phyloP scores from a whole-genome alignment of 208 protist genomes.

The Leishmania martiniquensis region DNA sequence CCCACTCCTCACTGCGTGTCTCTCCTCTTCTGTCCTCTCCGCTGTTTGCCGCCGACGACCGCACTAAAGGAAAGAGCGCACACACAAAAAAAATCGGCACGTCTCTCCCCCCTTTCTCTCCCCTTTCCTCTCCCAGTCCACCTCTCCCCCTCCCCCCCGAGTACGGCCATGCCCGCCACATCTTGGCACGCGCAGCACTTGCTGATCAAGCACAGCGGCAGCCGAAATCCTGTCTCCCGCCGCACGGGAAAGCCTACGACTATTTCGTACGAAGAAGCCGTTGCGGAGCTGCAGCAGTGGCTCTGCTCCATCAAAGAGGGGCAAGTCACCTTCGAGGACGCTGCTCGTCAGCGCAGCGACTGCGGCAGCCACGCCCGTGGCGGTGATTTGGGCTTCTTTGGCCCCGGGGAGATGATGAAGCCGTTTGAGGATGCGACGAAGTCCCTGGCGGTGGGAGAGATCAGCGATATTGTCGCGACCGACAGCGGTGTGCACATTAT shows the following conservation, averaged over 20 bases:
- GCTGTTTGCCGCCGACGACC: too few relatives aligned
- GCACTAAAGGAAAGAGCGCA: too few relatives aligned
- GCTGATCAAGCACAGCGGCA: slow-evolving; percentile 90
- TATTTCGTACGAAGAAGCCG: slow-evolving; percentile 73
- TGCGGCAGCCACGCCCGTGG: slow-evolving; percentile 82
- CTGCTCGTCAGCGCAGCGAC: slow-evolving; percentile 86
- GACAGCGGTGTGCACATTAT: slow-evolving; percentile 94
- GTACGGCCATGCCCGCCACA: slow-evolving; percentile 31
- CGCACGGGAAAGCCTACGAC: slow-evolving; percentile 72
- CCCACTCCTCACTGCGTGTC: too few relatives aligned
- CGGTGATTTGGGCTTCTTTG: slow-evolving; percentile 91
- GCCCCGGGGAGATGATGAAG: slow-evolving; percentile 94
- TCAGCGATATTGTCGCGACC: slow-evolving; percentile 86
- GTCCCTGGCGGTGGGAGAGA: slow-evolving; percentile 75
- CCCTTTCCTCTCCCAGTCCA: too few relatives aligned
- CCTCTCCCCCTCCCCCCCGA: neutral
- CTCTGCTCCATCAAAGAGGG: slow-evolving; percentile 64
- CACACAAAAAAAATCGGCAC: too few relatives aligned
- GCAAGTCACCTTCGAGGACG: slow-evolving; percentile 81
- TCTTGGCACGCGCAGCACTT: slow-evolving; percentile 78
- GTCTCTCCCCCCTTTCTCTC: neutral
- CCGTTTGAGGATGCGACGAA: slow-evolving; percentile 92
- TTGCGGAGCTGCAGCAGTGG: slow-evolving; percentile 79
- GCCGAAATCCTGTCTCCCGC: slow-evolving; percentile 90
- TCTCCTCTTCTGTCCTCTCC: too few relatives aligned